Evolutionary conservation across 805 yeast species (phyloP), one percentile per base, ranked within the genome.

Genomic region (Brettanomyces naardenensis): DNA sequence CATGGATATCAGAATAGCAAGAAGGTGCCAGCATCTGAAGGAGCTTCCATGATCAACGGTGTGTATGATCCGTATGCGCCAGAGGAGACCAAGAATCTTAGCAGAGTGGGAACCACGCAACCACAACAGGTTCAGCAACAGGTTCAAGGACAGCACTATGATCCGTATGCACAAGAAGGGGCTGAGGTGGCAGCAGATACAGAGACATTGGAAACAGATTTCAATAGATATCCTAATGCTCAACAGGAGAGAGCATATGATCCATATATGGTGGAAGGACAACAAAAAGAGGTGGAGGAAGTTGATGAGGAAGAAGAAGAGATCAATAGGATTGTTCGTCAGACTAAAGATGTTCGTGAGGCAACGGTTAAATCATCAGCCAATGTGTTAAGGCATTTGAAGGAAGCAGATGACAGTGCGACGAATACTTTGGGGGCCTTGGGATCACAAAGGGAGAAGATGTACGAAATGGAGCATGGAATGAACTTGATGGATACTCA

Each of bases 261-360:
- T 6, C 36, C 28, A 11, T 23, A 22, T n/a, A 17, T 23, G 17
- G 30, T 40, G 19, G 47, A 33, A 14, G 38, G 33, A 22, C 49
- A 48, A 18, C 46, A 48, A 33, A 37, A 51, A 33, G 58, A 54
- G 26, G 56, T 60, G 34, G 64, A 61, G 38, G 67, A 61, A 38
- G 89, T 87, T 44, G 96, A 89, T 45, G 94, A 84, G 56, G 97
- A 86, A 47, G 85, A 90, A 14, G 94, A 86, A 54, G 84, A 77
- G 32, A 76, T 90, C 45, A 87, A 84, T 56, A 81, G 82, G 43
- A 86, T 89, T 46, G 80, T 84, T 43, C 68, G 85, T 40, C 87
- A 82, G 51, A 78, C 85, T 27, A 89, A 90, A 58, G 62, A 58
- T 41, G 54, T 56, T 26, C 49, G 62, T 42, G 90, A 85, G 51